These are phyloP conservation scores for Candida nanaspora DNA, from an alignment of 805 yeast species.

Conservation along the genomic window DNA sequence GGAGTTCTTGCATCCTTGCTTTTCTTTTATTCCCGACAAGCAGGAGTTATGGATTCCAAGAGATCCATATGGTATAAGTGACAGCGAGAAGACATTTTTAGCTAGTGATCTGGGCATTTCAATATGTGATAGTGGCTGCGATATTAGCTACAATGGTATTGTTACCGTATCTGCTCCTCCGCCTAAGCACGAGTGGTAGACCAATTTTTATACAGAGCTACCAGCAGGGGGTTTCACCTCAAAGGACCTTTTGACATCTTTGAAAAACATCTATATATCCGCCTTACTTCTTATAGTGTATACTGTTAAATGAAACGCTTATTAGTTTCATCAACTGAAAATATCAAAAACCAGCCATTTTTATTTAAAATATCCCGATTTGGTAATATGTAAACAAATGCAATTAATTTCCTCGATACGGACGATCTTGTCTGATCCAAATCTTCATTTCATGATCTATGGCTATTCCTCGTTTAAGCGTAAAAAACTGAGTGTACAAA, in stretches of 20 bases:
- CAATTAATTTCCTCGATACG: background rate
- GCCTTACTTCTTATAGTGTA: too few relatives aligned
- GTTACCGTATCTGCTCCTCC: constrained; percentile 9
- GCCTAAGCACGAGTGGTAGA: constrained; percentile 3
- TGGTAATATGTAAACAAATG: constrained; percentile 8
- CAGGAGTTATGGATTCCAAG: constrained; percentile 21
- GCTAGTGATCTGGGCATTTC: constrained; percentile 15
- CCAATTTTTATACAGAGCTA: too few relatives aligned
- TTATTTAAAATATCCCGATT: constrained; percentile 6
- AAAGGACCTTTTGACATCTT: too few relatives aligned
- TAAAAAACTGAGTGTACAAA: too few relatives aligned
- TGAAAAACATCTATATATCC: too few relatives aligned
- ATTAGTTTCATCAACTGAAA: too few relatives aligned
- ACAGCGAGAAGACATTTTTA: constrained; percentile 12
- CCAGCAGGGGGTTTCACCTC: too few relatives aligned
- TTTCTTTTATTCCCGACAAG: constrained; percentile 13
- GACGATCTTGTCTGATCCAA: background rate
- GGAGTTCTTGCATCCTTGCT: constrained; percentile 16
- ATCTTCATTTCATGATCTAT: background rate
- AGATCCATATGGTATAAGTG: constrained; percentile 26
- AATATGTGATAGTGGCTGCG: constrained; percentile 13
- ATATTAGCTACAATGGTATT: constrained; percentile 6
- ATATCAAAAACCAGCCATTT: too few relatives aligned
- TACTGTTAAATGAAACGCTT: too few relatives aligned
- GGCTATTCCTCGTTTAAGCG: too few relatives aligned